phyloP scores from a whole-genome alignment of 768 basidiomycete species.

The Boletus insuetus region DNA sequence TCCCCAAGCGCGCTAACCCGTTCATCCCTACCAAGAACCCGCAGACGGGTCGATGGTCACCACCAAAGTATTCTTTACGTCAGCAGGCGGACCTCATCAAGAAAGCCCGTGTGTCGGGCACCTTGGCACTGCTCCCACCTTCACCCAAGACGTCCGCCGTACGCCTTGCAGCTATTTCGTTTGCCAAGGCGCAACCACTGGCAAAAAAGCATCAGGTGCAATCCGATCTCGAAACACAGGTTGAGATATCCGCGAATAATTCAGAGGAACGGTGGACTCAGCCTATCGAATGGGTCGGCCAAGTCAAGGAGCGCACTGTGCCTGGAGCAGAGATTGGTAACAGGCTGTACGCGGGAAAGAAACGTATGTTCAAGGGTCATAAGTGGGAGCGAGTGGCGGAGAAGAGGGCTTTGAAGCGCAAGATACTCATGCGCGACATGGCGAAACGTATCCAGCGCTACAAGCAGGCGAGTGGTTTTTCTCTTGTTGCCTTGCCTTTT shows the following conservation, averaged over 20 bases:
- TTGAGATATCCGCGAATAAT: neutral
- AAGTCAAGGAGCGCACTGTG: conserved; percentile 37
- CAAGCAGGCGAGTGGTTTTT: conserved; percentile 51
- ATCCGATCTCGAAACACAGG: neutral
- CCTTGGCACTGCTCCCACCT: conserved; percentile 62
- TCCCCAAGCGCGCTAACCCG: conserved; percentile 49
- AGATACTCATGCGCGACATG: conserved; percentile 69
- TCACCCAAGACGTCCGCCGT: conserved; percentile 52
- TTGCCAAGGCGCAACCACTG: conserved; percentile 14
- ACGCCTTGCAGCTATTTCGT: conserved; percentile 22
- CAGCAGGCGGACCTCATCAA: conserved; percentile 79
- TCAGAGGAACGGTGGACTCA: conserved; percentile 19
- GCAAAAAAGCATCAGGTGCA: conserved; percentile 4
- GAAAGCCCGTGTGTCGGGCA: conserved; percentile 53
- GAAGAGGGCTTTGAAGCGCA: conserved; percentile 45
- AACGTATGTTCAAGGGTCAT: conserved; percentile 93
- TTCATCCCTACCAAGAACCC: conserved; percentile 65
- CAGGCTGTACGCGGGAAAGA: conserved; percentile 70
- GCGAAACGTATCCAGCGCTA: conserved; percentile 59
- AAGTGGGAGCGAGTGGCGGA: conserved; percentile 69
- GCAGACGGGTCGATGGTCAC: conserved; percentile 61
- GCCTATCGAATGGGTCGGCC: conserved; percentile 42
- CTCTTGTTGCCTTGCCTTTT: neutral
- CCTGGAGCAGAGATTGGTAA: conserved; percentile 55
- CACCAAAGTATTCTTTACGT: conserved; percentile 69